Percentiles rank a stretch among this genome's conserved stretches.
These are phyloP conservation scores for Blastocladiella britannica DNA, from an alignment of 192 early-diverging fungal species.

Conservation along the genomic window DNA sequence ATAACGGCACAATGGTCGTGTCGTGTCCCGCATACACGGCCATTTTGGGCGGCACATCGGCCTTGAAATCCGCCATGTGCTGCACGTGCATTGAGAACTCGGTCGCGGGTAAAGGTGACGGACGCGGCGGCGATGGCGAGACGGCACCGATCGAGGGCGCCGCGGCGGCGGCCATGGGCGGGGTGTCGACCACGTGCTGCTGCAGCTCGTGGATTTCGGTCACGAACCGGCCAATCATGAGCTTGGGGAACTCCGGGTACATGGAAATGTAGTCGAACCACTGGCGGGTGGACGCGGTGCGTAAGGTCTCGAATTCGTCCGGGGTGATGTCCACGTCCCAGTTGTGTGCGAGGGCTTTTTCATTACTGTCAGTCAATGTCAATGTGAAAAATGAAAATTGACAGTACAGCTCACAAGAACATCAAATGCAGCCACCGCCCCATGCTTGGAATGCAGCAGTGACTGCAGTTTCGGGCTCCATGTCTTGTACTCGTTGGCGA, in stretches of 20 bases:
- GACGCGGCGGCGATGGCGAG: too few species aligned
- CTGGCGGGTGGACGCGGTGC: neutral
- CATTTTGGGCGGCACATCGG: neutral
- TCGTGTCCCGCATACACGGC: neutral
- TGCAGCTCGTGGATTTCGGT: neutral
- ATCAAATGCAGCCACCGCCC: neutral
- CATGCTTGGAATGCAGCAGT: neutral
- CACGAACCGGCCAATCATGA: neutral
- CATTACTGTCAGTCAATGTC: too few species aligned
- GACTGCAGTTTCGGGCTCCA: neutral
- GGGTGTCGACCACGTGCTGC: too few species aligned
- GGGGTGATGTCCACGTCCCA: neutral
- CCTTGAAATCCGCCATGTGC: neutral
- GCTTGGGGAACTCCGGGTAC: neutral
- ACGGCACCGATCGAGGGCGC: too few species aligned
- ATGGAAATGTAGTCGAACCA: neutral
- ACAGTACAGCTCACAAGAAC: too few species aligned
- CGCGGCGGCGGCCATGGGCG: too few species aligned
- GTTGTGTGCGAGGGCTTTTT: neutral
- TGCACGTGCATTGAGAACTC: neutral
- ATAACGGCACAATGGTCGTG: neutral
- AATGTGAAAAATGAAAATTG: too few species aligned
- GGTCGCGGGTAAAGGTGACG: too few species aligned
- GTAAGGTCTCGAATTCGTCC: neutral
- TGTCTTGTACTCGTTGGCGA: neutral